Conservation (phyloP, 345 rosid genomes). For the Moringa oleifera region DNA sequence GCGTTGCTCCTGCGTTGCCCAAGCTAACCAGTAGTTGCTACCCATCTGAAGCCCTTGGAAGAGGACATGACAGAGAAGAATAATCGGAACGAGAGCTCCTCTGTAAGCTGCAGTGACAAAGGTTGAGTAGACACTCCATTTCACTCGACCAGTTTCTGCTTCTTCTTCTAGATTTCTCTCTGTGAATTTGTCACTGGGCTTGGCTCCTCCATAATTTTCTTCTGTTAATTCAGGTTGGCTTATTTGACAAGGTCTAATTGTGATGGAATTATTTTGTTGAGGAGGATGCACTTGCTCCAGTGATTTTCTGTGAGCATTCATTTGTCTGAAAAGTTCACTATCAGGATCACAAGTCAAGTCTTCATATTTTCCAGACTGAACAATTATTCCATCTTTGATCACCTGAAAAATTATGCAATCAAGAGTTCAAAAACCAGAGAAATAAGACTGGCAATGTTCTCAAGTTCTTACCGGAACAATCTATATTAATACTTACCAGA, state of each 20-base stretch:
- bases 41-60: constrained; percentile 68
- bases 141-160: constrained; percentile 50
- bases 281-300: constrained; percentile 18
- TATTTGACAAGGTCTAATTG: constrained; percentile 13
- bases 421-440: constrained; percentile 1
- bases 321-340: neutral
- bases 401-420: neutral
- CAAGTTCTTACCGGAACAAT: no score
- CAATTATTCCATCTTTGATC: constrained; percentile 3
- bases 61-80: constrained; percentile 45
- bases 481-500: constrained; percentile 28
- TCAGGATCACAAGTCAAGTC: constrained; percentile 12
- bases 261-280: constrained; percentile 12
- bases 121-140: constrained; percentile 58
- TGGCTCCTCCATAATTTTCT: constrained; percentile 24
- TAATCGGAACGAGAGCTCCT: constrained; percentile 45
- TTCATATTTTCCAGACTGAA: constrained; percentile 15
- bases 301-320: neutral
- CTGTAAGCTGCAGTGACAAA: constrained; percentile 44
- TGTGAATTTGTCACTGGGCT: constrained; percentile 10
- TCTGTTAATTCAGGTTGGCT: constrained; percentile 39
- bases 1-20: constrained; percentile 46
- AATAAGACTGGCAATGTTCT: no score
- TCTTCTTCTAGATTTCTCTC: constrained; percentile 39
- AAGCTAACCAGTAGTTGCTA: constrained; percentile 75